Evolutionary conservation across 306 rosid species (phyloP).

Genomic region (Morella rubra): DNA sequence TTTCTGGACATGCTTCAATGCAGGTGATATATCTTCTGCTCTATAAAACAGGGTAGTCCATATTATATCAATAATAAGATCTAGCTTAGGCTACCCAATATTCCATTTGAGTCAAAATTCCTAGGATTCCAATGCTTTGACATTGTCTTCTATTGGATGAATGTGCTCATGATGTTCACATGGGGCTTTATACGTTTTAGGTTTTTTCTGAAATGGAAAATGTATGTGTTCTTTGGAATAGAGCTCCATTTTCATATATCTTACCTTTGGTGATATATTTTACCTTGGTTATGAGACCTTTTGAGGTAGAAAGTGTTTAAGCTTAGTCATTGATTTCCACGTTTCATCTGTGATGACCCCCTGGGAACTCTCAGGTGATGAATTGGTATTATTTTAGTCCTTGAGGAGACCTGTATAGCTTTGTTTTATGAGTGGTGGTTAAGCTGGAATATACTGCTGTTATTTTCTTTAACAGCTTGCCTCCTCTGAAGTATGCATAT

Average conservation of each 20-base stretch:
- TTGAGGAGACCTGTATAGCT: neutral
- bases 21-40: too few relatives aligned
- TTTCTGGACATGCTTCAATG: neutral
- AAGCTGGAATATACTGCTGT: neutral
- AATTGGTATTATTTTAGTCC: neutral
- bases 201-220: neutral
- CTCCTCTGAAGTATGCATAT: neutral
- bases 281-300: neutral
- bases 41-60: neutral
- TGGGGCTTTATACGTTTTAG: neutral
- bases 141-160: too few relatives aligned
- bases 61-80: neutral
- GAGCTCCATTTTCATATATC: neutral
- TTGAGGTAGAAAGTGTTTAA: neutral
- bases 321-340: neutral
- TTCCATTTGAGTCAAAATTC: too few relatives aligned
- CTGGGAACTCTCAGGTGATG: too few relatives aligned
- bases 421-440: neutral
- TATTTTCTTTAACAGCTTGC: neutral
- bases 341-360: neutral
- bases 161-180: too few relatives aligned
- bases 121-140: too few relatives aligned
- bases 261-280: neutral
- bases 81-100: neutral
- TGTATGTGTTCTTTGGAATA: neutral